Percentiles rank a stretch among this genome's conserved stretches.
These are phyloP conservation scores for Mortierella sp. DNA, from an alignment of 371 early-diverging fungal genomes.

Conservation along the genomic window DNA sequence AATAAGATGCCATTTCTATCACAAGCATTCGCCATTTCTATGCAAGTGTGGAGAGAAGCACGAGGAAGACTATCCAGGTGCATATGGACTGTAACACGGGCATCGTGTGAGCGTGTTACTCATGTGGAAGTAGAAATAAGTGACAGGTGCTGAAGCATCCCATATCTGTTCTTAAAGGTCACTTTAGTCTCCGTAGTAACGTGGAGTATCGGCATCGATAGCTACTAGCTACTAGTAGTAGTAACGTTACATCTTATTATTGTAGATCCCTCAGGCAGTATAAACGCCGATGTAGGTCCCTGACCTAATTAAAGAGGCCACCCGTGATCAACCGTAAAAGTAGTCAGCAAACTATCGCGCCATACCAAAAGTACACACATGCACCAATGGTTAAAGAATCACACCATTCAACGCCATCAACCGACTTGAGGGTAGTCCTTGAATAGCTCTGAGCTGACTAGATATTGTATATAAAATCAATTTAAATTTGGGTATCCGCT, in stretches of 20 bases:
- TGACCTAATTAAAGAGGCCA: neutral
- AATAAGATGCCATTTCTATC: neutral
- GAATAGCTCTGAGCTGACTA: neutral
- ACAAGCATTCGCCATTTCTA: conserved; percentile 3
- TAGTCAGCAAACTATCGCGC: no score
- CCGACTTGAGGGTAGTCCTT: neutral
- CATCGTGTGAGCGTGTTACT: conserved; percentile 4
- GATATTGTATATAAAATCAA: neutral
- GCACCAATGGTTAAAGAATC: conserved; percentile 11
- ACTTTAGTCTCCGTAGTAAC: neutral
- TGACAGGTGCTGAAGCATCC: no score
- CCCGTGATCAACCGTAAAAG: neutral
- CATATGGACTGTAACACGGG: conserved; percentile 7
- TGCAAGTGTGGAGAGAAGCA: neutral
- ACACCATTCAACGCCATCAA: conserved; percentile 6
- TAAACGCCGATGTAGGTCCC: neutral
- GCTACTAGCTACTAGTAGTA: no score
- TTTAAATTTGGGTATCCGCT: conserved; percentile 3
- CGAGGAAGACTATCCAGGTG: neutral
- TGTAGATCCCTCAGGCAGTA: neutral
- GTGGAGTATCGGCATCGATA: neutral
- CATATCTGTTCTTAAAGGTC: neutral
- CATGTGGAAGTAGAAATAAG: neutral
- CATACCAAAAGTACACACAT: neutral
- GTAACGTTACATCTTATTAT: neutral